Evolutionary conservation across 371 early-diverging fungal genomes (phyloP).

Genomic region (Zychaea mexicana): DNA sequence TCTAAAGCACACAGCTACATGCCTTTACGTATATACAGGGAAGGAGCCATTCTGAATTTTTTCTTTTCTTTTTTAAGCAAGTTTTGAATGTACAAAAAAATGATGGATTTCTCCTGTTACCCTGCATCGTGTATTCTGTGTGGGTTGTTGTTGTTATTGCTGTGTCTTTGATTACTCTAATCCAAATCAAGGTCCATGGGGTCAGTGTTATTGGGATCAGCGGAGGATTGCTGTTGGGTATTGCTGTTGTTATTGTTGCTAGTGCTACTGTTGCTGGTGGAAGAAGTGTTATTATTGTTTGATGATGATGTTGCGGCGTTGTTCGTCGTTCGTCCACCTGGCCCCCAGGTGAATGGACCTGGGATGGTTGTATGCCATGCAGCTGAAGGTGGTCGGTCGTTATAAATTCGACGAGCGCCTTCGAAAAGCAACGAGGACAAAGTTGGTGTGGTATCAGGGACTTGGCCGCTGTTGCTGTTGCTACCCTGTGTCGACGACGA

Average conservation of each 20-base stretch:
- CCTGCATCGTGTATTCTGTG: neutral
- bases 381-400: constrained; percentile 9
- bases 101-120: neutral
- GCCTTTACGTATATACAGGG: neutral
- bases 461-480: neutral
- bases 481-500: neutral
- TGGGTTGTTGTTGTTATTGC: neutral
- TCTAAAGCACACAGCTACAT: too few species aligned
- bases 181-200: constrained; percentile 27
- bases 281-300: constrained; percentile 2
- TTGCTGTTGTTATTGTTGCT: constrained; percentile 9
- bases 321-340: constrained; percentile 11
- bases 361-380: constrained; percentile 27
- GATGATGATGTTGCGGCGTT: neutral
- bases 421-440: constrained; percentile 9
- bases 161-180: constrained; percentile 6
- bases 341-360: constrained; percentile 32
- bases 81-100: neutral
- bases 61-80: too few species aligned
- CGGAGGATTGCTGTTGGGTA: neutral
- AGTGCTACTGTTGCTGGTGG: constrained; percentile 14
- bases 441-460: constrained; percentile 5
- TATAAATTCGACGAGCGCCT: constrained; percentile 1
- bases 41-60: neutral
- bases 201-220: constrained; percentile 9